Percentiles rank a stretch among this genome's conserved stretches.
phyloP scores from a whole-genome alignment of 768 basidiomycete genomes.

The Suillus placidus region DNA sequence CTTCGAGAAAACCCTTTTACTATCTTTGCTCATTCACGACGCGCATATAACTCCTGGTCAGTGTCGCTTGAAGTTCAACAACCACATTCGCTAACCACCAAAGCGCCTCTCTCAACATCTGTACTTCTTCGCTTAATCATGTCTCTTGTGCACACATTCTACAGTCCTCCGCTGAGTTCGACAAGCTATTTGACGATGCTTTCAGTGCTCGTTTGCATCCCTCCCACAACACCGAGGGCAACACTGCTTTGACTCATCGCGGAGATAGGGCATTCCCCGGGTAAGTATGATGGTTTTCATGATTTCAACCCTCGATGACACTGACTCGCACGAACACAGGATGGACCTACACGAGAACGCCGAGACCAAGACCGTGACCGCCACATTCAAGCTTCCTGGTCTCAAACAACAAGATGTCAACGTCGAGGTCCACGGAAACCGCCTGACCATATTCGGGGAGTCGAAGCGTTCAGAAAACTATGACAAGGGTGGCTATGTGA shows the following conservation, averaged over 20 bases:
- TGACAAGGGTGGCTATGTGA: too few species aligned
- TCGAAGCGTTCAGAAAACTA: too few species aligned
- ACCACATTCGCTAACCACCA: not conserved
- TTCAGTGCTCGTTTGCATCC: constrained; percentile 29
- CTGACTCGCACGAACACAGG: not conserved
- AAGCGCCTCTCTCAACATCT: not conserved
- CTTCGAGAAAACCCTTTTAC: not conserved
- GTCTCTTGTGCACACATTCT: constrained; percentile 30
- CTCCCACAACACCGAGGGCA: constrained; percentile 10
- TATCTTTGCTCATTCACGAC: not conserved
- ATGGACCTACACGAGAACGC: not conserved
- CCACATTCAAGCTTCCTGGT: not conserved
- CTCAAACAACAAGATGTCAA: too few species aligned
- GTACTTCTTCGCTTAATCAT: constrained; percentile 14
- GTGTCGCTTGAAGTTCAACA: not conserved
- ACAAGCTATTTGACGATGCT: constrained; percentile 45
- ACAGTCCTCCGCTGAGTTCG: constrained; percentile 43
- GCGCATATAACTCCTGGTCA: not conserved
- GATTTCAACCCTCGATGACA: not conserved
- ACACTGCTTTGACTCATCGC: constrained; percentile 14
- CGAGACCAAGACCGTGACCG: not conserved
- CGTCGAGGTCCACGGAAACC: constrained; percentile 24
- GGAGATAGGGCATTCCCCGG: constrained; percentile 24
- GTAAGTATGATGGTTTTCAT: constrained; percentile 18
- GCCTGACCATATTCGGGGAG: constrained; percentile 50